Base-by-base conservation (phyloP, 1,139 yeast species). In the Yamadazyma membranifaciens region DNA sequence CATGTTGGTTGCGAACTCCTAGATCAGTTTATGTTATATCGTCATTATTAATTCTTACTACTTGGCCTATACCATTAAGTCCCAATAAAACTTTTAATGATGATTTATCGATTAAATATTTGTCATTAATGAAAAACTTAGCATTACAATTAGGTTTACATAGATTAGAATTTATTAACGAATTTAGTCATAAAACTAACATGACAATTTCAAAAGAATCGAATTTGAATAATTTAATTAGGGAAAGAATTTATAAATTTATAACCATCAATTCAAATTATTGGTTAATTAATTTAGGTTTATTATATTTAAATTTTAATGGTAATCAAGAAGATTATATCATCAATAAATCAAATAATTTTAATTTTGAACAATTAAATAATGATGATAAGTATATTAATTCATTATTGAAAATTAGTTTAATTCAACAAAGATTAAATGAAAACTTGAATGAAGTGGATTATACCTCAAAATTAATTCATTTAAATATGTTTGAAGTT, bases 1-100 rank as follows among this genome's bases (percentile, higher is more conserved):
- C 60, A 42, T 69, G 76, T 52, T 72, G 77, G 78, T 56, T 67
- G 40, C 59, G 63, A 36, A 72, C 77, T 17, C 78, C 78, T 9
- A 60, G 77, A 46, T 67, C 73, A 17, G 65, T 71, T 13, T 69
- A 67, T 45, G 64, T 70, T 7, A 53, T 72, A 25, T 59, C 68
- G 6, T 62, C 76, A 2, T 59, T 72, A 36, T 56, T 71, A 34
- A 62, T 72, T 22, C 60, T 72, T 41, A 71, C 77, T 7, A 69
- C 76, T 3, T 72, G 78, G 78, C 73, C 76, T n/a, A 57, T 71
- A 30, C 76, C 75, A 6, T 47, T 55, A 17, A 56, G 57, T 24
- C 48, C 54, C 14, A 45, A 53, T 30, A 59, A 60, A 40, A 64
- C 62, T 34, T 53, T 65, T 26, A 59, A 63, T 30, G 72, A 69